A percentile compares a stretch with the other conserved stretches of the same genome.
Evolutionary conservation across 1,284 basidiomycete genomes (phyloP).

Genomic region (Trametes pubescens): DNA sequence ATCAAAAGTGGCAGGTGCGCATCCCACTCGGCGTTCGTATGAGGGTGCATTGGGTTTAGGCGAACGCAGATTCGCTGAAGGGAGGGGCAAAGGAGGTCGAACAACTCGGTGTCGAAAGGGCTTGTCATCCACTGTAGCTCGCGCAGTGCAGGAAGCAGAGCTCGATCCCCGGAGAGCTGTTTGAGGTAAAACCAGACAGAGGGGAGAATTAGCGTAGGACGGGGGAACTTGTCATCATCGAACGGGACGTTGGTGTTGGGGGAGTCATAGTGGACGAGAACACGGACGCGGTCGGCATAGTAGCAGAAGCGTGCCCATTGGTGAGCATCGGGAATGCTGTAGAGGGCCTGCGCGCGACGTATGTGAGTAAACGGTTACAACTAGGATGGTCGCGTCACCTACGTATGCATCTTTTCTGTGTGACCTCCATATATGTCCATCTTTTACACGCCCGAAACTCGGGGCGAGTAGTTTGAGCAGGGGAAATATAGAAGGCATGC

Average conservation of each 20-base stretch:
- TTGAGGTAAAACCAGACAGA: neutral
- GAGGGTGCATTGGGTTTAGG: neutral
- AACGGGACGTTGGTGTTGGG: no score
- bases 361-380: neutral
- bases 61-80: neutral
- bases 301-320: constrained; percentile 3
- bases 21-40: neutral
- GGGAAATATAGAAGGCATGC: neutral
- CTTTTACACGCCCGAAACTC: neutral
- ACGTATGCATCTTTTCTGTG: neutral
- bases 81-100: neutral
- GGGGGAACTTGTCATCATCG: neutral
- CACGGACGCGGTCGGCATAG: neutral
- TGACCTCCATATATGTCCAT: neutral
- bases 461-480: neutral
- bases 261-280: neutral
- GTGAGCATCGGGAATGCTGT: neutral
- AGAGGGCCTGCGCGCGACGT: neutral
- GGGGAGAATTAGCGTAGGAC: neutral
- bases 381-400: neutral
- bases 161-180: neutral
- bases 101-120: neutral
- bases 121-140: neutral
- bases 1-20: neutral
- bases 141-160: neutral